Evolutionary conservation across 805 yeast genomes (phyloP).

Genomic region (Tanozyma kutaoensis): DNA sequence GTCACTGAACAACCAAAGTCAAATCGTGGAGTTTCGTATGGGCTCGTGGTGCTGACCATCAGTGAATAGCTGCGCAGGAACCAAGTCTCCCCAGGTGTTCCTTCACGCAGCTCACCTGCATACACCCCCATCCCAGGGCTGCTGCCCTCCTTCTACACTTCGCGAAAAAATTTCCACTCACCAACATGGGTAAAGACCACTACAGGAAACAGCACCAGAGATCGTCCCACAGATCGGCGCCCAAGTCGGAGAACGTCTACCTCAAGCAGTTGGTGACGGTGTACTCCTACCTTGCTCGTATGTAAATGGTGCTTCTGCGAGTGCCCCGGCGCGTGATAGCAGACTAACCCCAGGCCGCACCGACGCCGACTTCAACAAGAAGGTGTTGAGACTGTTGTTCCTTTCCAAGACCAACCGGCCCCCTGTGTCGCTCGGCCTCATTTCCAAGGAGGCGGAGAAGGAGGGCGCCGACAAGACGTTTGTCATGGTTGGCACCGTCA

Average conservation of each 20-base stretch:
- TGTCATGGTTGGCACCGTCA: conserved; percentile 98
- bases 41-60: too few relatives aligned
- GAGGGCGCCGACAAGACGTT: conserved; percentile 78
- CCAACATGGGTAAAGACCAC: conserved; percentile 91
- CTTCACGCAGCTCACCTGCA: too few relatives aligned
- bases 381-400: conserved; percentile 87
- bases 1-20: too few relatives aligned
- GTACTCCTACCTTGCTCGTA: conserved; percentile 99
- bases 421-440: conserved; percentile 93
- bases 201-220: conserved; percentile 91
- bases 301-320: conserved; percentile 31
- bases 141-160: too few relatives aligned
- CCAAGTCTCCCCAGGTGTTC: too few relatives aligned
- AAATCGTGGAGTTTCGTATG: too few relatives aligned
- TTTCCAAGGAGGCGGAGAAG: conserved; percentile 72
- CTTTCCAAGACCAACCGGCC: conserved; percentile 99
- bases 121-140: too few relatives aligned
- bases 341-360: conserved; percentile 69
- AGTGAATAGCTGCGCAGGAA: too few relatives aligned
- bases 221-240: conserved; percentile 96
- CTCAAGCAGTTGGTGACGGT: conserved; percentile 94
- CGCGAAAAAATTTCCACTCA: too few relatives aligned
- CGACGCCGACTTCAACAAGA: conserved; percentile 98
- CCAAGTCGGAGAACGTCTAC: conserved; percentile 99
- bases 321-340: conserved; percentile 16